A percentile compares a stretch with the other conserved stretches of the same genome.
phyloP scores from a whole-genome alignment of 805 yeast species.

The Suhomyces pyralidae region DNA sequence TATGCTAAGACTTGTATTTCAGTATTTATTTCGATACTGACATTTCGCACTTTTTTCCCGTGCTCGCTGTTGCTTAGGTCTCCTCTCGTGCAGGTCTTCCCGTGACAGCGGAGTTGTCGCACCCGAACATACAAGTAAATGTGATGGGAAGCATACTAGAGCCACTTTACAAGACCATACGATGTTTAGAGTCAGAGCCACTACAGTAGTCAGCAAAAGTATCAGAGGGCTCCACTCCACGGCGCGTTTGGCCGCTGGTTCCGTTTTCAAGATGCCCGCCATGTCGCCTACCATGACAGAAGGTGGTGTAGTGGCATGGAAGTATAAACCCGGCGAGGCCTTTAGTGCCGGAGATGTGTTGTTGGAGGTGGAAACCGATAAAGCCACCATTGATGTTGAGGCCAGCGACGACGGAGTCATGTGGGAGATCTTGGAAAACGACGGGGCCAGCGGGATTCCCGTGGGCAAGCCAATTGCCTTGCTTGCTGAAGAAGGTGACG shows the following conservation, averaged over 20 bases:
- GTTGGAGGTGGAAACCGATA: conserved; percentile 82
- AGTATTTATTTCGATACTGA: too few species aligned
- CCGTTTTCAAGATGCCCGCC: conserved; percentile 87
- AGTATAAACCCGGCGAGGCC: conserved; percentile 63
- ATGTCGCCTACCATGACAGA: conserved; percentile 99
- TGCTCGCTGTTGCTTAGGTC: neutral
- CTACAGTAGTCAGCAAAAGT: conserved; percentile 18
- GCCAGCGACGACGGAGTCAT: conserved; percentile 89
- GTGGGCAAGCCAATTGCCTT: conserved; percentile 92
- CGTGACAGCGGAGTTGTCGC: conserved; percentile 16
- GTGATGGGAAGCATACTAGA: neutral
- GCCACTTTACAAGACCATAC: neutral
- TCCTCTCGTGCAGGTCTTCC: neutral
- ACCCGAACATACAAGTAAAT: conserved; percentile 13
- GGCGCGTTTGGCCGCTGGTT: conserved; percentile 31
- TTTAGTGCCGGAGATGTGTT: conserved; percentile 81
- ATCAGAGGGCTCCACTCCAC: conserved; percentile 30
- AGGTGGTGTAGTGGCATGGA: conserved; percentile 92
- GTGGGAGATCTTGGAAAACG: conserved; percentile 66
- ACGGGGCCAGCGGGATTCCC: conserved; percentile 75
- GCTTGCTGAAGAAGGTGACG: conserved; percentile 86
- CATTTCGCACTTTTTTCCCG: too few species aligned
- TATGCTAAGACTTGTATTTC: too few species aligned
- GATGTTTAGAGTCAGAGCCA: conserved; percentile 12
- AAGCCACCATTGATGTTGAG: conserved; percentile 79